Percentiles rank a stretch among this genome's conserved stretches.
Evolutionary conservation across 495 filamentous ascomycete species (phyloP).

Genomic region (Arthonia radiata): DNA sequence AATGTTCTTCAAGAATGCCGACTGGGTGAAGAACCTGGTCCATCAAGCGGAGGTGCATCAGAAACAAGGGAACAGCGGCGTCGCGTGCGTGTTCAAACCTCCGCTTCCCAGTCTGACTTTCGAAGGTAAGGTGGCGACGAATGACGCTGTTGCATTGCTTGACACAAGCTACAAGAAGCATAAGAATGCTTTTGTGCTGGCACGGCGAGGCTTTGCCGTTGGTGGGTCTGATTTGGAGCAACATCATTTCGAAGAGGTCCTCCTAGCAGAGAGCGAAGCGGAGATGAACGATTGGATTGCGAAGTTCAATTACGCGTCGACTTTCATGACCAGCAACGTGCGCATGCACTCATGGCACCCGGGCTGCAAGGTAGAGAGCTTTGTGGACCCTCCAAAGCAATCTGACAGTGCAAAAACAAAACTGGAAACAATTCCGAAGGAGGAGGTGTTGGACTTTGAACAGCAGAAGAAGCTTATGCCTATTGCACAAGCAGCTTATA

Average conservation of each 20-base stretch:
- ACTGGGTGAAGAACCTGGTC: constrained; percentile 79
- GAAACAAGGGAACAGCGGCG: constrained; percentile 36
- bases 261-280: constrained; percentile 64
- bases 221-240: too few species aligned
- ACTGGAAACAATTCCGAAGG: too few species aligned
- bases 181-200: constrained; percentile 81
- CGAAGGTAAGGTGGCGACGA: constrained; percentile 73
- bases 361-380: too few species aligned
- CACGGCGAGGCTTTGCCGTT: constrained; percentile 51
- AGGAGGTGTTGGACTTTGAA: too few species aligned
- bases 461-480: too few species aligned
- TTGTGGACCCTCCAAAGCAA: too few species aligned
- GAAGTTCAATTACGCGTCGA: constrained; percentile 87
- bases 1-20: constrained; percentile 82
- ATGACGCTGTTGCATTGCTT: constrained; percentile 69
- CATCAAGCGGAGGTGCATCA: constrained; percentile 61
- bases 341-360: too few species aligned
- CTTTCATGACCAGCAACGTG: constrained; percentile 80
- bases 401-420: too few species aligned
- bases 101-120: constrained; percentile 80
- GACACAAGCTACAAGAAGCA: constrained; percentile 83
- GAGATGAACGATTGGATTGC: constrained; percentile 97
- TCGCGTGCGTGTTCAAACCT: constrained; percentile 65
- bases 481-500: too few species aligned
- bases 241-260: constrained; percentile 86